These are phyloP conservation scores for Leucosporidium yakuticum DNA, from an alignment of 768 basidiomycete species.

Conservation along the genomic window DNA sequence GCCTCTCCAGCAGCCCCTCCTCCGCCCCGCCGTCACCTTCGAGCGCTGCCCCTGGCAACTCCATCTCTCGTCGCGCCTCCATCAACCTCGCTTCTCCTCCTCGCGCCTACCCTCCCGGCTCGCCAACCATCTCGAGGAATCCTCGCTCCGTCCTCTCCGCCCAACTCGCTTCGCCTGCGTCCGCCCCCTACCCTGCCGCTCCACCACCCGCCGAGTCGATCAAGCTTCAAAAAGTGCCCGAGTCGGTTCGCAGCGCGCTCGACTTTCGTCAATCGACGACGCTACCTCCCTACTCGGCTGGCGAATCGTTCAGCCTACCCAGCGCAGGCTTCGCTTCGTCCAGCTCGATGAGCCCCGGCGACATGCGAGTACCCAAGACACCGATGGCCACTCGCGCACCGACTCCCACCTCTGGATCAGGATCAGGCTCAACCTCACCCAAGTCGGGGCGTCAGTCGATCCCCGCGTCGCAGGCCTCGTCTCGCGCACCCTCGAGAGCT, in stretches of 20 bases:
- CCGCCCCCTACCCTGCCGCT: constrained; percentile 25
- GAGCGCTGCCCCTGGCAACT: background rate
- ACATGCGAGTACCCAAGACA: constrained; percentile 18
- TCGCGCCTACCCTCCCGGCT: constrained; percentile 16
- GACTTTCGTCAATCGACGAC: constrained; percentile 43
- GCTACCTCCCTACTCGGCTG: background rate
- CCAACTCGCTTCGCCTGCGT: background rate
- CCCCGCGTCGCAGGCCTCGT: constrained; percentile 2
- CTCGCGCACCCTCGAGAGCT: background rate
- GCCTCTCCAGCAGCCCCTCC: constrained; percentile 15
- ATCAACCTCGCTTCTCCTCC: constrained; percentile 26
- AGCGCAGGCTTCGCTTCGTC: constrained; percentile 1
- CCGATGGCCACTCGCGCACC: constrained; percentile 26
- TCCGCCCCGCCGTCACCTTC: background rate
- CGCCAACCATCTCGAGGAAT: constrained; percentile 3
- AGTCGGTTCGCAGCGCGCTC: constrained; percentile 46
- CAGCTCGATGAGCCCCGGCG: constrained; percentile 10
- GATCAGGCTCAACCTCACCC: constrained; percentile 2
- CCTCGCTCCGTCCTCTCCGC: constrained; percentile 7
- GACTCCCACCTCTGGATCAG: constrained; percentile 19
- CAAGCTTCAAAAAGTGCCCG: constrained; percentile 47
- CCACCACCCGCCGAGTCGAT: constrained; percentile 38
- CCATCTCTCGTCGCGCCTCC: constrained; percentile 26
- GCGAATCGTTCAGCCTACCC: constrained; percentile 10
- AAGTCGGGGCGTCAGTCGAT: constrained; percentile 1